Base-by-base conservation (phyloP, 495 filamentous ascomycete genomes). In the Thermothielavioides terrestris region DNA sequence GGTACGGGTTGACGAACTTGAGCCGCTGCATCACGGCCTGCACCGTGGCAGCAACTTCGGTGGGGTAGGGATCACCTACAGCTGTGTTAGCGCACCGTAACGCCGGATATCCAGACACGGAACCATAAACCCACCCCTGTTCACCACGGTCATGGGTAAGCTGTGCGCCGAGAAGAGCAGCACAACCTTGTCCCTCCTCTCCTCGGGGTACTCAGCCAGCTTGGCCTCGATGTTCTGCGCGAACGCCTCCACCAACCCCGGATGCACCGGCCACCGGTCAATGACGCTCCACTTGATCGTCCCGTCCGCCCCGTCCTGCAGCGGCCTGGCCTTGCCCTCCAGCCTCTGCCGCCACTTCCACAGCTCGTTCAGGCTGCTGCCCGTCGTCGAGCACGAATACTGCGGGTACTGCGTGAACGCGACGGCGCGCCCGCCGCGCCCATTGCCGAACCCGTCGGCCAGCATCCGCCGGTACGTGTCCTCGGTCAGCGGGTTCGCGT, bases 351-450 rank as follows among this genome's bases (percentile, higher is more conserved):
- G 76, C 86, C 89, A 94, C 68, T 90, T 94, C 94, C 94, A 99
- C 35, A 99, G 64, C 70, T 99, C 94, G 60, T 97, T 99, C 45
- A 99, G 66, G 39, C 86, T 92, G 68, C 88, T 94, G 30, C 94
- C 94, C 1, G 94, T 99, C 6, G 94, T 99, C 21, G 88, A 94
- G 68, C 94, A 99, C n/a, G 86, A 92, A 64, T 99, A 99, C 63
- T 99, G 94, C 18, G 94, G 94, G 58, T 99, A 99, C 64, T 99
- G 94, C 4, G 92, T 95, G 66, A 97, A 99, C 2, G 94, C 94
- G 6, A 99, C 88, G 4, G 94, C 94, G 43, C 94, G 80, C 1
- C 89, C 89, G 11, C 89, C 89, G 51, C 81, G 86, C 2, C 89
- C 89, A 22, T 79, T 77, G 30, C 87, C 88, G 58, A 99, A 90